Percentiles rank a stretch among this genome's conserved stretches.
Conservation (phyloP, 1,284 basidiomycete species). For the Sporisorium sorghi region DNA sequence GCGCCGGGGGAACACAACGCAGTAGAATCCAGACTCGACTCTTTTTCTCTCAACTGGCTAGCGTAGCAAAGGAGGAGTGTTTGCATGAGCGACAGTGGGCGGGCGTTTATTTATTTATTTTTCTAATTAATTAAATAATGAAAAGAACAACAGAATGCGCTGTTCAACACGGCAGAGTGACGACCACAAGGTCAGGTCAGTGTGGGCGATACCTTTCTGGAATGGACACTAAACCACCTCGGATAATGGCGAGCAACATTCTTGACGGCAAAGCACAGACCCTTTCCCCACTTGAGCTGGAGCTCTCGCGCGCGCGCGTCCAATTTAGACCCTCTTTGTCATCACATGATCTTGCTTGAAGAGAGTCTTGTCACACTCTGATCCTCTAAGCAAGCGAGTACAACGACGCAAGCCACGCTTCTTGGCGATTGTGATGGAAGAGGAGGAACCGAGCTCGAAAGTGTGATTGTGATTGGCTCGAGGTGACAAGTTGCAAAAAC, state of each 20-base stretch:
- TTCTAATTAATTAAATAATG: neutral
- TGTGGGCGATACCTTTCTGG: neutral
- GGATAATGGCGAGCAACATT: neutral
- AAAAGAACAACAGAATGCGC: neutral
- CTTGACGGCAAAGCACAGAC: constrained; percentile 1
- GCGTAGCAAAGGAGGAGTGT: neutral
- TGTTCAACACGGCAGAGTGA: constrained; percentile 1
- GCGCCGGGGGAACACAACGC: neutral
- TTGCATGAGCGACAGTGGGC: neutral
- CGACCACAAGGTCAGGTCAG: no score
- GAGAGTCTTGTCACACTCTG: no score
- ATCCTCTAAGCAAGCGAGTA: neutral
- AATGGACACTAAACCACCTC: neutral
- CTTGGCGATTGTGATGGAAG: neutral
- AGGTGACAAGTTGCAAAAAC: neutral
- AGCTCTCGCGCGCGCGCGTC: neutral
- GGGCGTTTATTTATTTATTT: neutral
- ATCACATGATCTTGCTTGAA: no score
- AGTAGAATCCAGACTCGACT: constrained; percentile 1
- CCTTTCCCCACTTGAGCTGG: neutral
- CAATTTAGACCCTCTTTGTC: neutral
- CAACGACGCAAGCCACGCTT: neutral
- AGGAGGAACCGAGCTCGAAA: neutral
- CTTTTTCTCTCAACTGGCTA: no score
- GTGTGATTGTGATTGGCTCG: neutral